Percentiles rank a stretch among this genome's conserved stretches.
Conservation (phyloP, 2,329 filamentous ascomycete genomes). For the Cercospora janseana region DNA sequence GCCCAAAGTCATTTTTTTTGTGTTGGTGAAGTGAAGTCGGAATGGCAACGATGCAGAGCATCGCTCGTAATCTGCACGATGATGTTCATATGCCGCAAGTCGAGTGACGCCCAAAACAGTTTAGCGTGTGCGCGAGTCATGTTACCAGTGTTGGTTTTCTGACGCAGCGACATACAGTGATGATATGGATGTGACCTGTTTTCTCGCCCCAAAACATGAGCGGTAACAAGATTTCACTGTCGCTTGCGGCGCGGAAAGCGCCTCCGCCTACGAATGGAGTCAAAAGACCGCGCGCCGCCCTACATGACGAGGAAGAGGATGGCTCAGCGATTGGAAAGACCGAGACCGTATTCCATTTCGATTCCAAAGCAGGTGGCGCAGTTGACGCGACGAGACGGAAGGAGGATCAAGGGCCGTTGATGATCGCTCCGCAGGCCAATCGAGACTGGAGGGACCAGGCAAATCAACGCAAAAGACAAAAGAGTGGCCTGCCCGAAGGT, state of each 20-base stretch:
- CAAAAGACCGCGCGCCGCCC: slow-evolving; percentile 44
- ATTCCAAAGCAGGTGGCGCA: slow-evolving; percentile 52
- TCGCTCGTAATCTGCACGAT: slow-evolving; percentile 8
- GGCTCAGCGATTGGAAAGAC: slow-evolving; percentile 51
- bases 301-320: slow-evolving; percentile 48
- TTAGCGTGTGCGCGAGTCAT: slow-evolving; percentile 6
- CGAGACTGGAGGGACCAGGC: slow-evolving; percentile 61
- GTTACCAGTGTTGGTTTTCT: slow-evolving; percentile 7
- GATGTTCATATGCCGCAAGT: too few species aligned
- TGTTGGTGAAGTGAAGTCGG: slow-evolving; percentile 4
- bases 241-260: slow-evolving; percentile 32
- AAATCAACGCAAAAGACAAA: slow-evolving; percentile 49
- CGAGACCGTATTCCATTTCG: slow-evolving; percentile 56
- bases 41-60: background rate
- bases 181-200: too few species aligned
- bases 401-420: slow-evolving; percentile 45
- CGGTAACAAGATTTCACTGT: slow-evolving; percentile 34
- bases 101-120: too few species aligned
- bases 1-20: too few species aligned
- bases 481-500: slow-evolving; percentile 55
- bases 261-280: slow-evolving; percentile 37
- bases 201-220: slow-evolving; percentile 15
- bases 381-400: slow-evolving; percentile 41
- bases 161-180: background rate
- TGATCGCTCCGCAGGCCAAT: slow-evolving; percentile 61